Conservation (phyloP, 768 basidiomycete genomes). For the Tremella yokohamensis region DNA sequence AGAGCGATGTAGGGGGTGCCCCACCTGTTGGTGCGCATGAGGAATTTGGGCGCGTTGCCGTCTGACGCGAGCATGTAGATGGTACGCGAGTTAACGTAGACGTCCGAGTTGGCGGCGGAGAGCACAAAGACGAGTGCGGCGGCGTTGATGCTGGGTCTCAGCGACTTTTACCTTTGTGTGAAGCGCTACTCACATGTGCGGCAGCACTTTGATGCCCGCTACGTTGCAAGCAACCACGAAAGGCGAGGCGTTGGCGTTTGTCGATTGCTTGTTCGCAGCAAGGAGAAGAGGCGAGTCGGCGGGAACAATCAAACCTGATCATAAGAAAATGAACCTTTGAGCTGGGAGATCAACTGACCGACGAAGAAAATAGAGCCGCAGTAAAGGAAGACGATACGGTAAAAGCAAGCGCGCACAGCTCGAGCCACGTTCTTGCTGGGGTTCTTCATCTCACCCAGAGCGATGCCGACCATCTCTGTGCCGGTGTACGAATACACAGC, state of each 20-base stretch:
- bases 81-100: constrained; percentile 25
- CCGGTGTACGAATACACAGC: constrained; percentile 34
- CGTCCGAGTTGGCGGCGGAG: constrained; percentile 23
- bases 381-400: constrained; percentile 55
- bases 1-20: constrained; percentile 10
- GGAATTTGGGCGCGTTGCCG: constrained; percentile 53
- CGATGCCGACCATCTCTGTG: constrained; percentile 33
- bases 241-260: constrained; percentile 68
- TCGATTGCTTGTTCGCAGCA: constrained; percentile 13
- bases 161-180: too few species aligned
- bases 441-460: constrained; percentile 24
- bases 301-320: constrained; percentile 67
- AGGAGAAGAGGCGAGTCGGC: constrained; percentile 55
- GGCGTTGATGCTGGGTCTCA: constrained; percentile 20
- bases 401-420: constrained; percentile 12
- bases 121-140: constrained; percentile 9
- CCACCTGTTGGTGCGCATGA: constrained; percentile 53
- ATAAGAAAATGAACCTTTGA: constrained; percentile 11
- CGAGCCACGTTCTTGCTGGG: constrained; percentile 14
- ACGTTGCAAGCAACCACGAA: constrained; percentile 71
- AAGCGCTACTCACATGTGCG: constrained; percentile 56
- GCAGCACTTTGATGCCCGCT: constrained; percentile 63
- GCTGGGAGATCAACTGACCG: too few species aligned
- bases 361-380: constrained; percentile 52
- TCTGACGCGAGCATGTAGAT: constrained; percentile 48